Conservation (phyloP, 1,284 basidiomycete species). For the Cutaneotrichosporon cutaneum region DNA sequence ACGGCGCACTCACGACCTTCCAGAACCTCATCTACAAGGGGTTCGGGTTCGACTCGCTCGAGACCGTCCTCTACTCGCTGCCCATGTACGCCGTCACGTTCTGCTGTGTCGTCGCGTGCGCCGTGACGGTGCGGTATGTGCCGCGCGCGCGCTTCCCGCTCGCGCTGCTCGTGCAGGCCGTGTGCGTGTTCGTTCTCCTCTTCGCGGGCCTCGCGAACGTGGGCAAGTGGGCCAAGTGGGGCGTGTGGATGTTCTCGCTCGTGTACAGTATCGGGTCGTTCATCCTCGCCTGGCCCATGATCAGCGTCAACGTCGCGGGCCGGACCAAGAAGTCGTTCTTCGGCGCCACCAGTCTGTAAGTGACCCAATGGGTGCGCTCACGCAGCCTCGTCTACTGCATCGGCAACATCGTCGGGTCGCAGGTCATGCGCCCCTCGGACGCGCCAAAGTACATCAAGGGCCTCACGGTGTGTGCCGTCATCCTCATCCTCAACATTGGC, state of each 20-base stretch:
- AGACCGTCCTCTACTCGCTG: slow-evolving; percentile 31
- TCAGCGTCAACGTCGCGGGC: slow-evolving; percentile 20
- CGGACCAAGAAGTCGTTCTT: slow-evolving; percentile 30
- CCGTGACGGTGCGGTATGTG: slow-evolving; percentile 21
- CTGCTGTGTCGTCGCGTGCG: slow-evolving; percentile 20
- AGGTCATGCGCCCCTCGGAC: slow-evolving; percentile 27
- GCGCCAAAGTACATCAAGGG: slow-evolving; percentile 26
- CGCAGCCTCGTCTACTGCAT: slow-evolving; percentile 28
- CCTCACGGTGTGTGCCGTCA: slow-evolving; percentile 25
- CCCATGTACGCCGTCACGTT: slow-evolving; percentile 28
- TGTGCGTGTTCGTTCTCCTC: slow-evolving; percentile 27
- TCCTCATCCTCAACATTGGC: slow-evolving; percentile 16
- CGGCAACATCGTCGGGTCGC: slow-evolving; percentile 35
- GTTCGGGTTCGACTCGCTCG: slow-evolving; percentile 29
- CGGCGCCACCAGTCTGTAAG: slow-evolving; percentile 14
- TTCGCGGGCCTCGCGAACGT: slow-evolving; percentile 26
- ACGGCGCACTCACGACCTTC: slow-evolving; percentile 31
- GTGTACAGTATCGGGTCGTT: slow-evolving; percentile 27
- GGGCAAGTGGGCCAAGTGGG: slow-evolving; percentile 32
- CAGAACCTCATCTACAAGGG: slow-evolving; percentile 24
- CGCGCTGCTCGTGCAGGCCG: slow-evolving; percentile 22
- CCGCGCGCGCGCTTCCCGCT: slow-evolving; percentile 32
- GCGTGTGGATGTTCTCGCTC: slow-evolving; percentile 21
- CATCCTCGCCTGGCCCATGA: slow-evolving; percentile 16
- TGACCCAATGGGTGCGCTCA: too few species aligned